phyloP scores from a whole-genome alignment of 805 yeast genomes.

The Jamesozyma lodderae region DNA sequence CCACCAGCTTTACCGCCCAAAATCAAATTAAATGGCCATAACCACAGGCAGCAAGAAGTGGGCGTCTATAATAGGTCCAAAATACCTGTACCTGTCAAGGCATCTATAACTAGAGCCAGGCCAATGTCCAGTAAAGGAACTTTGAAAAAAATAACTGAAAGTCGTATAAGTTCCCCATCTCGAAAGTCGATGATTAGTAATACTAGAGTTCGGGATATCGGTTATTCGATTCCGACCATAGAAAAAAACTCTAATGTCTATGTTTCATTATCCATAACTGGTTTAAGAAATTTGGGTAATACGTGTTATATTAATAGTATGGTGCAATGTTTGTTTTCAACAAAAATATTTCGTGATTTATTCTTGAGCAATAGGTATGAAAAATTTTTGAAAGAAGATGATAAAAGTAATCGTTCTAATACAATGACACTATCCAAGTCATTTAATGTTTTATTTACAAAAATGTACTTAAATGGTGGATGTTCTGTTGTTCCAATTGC shows the following conservation, averaged over 20 bases:
- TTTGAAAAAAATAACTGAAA: too few relatives aligned
- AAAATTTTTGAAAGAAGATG: constrained; percentile 25
- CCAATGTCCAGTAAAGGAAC: too few relatives aligned
- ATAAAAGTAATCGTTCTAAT: constrained; percentile 15
- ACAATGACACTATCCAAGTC: constrained; percentile 35
- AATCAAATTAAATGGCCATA: not conserved
- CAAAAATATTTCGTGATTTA: constrained; percentile 40
- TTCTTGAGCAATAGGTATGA: constrained; percentile 40
- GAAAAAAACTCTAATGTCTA: constrained; percentile 32
- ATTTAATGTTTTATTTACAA: constrained; percentile 44
- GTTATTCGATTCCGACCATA: constrained; percentile 31
- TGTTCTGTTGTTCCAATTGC: constrained; percentile 56
- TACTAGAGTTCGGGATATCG: too few relatives aligned
- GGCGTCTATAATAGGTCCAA: too few relatives aligned
- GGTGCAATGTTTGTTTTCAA: constrained; percentile 58
- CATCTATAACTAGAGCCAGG: too few relatives aligned
- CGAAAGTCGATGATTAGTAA: too few relatives aligned
- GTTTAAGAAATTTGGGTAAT: constrained; percentile 58
- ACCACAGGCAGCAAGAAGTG: too few relatives aligned
- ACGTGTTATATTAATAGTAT: constrained; percentile 73
- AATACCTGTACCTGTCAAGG: too few relatives aligned
- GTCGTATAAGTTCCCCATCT: too few relatives aligned
- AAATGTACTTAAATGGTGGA: constrained; percentile 51
- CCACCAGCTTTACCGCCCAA: constrained; percentile 6
- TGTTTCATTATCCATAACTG: constrained; percentile 45